phyloP scores from a whole-genome alignment of 2,329 filamentous ascomycete species.

The Ascochyta pisi region DNA sequence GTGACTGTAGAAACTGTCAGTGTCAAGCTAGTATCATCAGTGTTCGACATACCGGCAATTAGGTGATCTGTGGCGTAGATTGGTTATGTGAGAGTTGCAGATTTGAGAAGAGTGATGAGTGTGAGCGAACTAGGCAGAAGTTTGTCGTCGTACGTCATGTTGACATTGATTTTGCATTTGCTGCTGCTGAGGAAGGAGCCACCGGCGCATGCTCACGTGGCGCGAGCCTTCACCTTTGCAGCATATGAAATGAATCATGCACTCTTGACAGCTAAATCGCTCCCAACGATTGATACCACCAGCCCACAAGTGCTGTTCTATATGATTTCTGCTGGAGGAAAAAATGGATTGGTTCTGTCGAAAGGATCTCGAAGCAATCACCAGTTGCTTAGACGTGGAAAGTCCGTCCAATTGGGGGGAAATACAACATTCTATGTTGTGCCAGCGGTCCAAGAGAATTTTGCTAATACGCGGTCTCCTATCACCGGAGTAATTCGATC shows the following conservation, averaged over 20 bases:
- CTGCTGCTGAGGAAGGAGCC: slow-evolving; percentile 10
- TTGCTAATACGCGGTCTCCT: no score
- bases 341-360: background rate
- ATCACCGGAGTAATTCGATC: no score
- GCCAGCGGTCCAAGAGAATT: no score
- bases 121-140: background rate
- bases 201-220: background rate
- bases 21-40: background rate
- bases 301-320: background rate
- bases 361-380: background rate
- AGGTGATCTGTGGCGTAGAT: background rate
- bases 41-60: background rate
- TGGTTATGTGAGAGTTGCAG: background rate
- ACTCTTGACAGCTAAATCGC: background rate
- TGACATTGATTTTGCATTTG: background rate
- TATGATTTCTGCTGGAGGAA: background rate
- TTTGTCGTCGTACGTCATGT: background rate
- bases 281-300: background rate
- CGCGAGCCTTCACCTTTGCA: background rate
- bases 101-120: no score
- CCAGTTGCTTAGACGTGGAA: no score
- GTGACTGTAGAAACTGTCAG: background rate
- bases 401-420: no score
- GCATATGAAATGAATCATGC: background rate
- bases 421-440: no score